Evolutionary conservation across 2,329 filamentous ascomycete genomes (phyloP).

Genomic region (Zymoseptoria tritici): DNA sequence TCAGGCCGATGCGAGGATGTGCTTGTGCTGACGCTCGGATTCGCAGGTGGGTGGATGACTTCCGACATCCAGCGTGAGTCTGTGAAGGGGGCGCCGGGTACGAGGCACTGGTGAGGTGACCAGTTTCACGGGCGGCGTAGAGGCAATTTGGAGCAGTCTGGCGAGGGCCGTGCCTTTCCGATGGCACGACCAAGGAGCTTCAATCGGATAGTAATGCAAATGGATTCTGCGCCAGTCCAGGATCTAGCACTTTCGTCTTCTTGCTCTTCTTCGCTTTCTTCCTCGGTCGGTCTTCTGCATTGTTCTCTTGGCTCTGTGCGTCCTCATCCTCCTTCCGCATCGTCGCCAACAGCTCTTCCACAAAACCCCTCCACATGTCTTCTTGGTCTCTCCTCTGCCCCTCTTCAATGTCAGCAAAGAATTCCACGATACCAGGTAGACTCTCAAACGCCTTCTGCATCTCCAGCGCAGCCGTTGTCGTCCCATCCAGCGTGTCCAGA

Average conservation of each 20-base stretch:
- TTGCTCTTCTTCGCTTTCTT: slow-evolving; percentile 58
- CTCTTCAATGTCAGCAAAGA: slow-evolving; percentile 9
- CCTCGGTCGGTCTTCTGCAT: slow-evolving; percentile 47
- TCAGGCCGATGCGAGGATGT: too few species aligned
- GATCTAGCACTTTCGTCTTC: slow-evolving; percentile 41
- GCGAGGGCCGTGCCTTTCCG: too few species aligned
- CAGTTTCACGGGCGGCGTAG: too few species aligned
- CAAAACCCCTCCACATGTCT: slow-evolving; percentile 7
- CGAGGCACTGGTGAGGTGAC: slow-evolving; percentile 15
- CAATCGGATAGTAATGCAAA: slow-evolving; percentile 17
- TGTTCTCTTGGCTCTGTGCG: slow-evolving; percentile 56
- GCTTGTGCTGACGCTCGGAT: neutral
- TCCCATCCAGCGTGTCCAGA: slow-evolving; percentile 53
- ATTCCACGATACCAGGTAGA: slow-evolving; percentile 16
- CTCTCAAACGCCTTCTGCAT: slow-evolving; percentile 2
- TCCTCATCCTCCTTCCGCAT: slow-evolving; percentile 2
- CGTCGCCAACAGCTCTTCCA: slow-evolving; percentile 2
- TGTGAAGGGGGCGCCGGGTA: slow-evolving; percentile 42
- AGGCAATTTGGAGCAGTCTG: neutral
- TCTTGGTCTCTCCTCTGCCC: slow-evolving; percentile 5
- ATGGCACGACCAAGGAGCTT: too few species aligned
- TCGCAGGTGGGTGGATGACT: slow-evolving; percentile 49
- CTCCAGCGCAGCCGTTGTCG: neutral
- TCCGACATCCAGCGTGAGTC: slow-evolving; percentile 49
- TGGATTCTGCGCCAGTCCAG: slow-evolving; percentile 8